Evolutionary conservation across 1,284 basidiomycete genomes (phyloP), one percentile per base, ranked within the genome.

Genomic region (Exobasidium rhododendri): DNA sequence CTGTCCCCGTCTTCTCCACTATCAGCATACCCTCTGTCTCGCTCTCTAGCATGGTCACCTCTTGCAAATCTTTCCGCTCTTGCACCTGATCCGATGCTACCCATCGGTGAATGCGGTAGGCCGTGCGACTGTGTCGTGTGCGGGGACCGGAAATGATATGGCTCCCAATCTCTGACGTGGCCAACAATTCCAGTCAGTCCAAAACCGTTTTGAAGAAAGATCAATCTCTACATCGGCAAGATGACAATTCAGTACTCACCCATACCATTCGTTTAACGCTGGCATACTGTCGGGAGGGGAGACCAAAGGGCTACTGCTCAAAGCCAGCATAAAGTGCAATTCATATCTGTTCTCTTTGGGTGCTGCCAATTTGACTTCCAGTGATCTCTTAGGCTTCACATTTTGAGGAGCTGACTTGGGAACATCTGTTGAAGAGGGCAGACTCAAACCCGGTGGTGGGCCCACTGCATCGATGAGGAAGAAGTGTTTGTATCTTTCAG

Each of bases 261-360:
- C 91, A 81, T 91, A 92, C 91, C 91, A 92, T 51, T 88, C 86
- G 81, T 87, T 90, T 59, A 92, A 82, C 47, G 85, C 81, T 55
- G 90, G 90, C 90, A 92, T 91, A 67, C 84, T 85, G 64, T 82
- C 77, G 4, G 91, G 91, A 50, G 83, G 82, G 62, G 84, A 83
- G 30, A 92, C 88, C 32, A 92, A 81, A n/a, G 88, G 86, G n/a
- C 90, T 91, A 65, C 85, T 85, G 67, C 85, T 85, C 32, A 91
- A 84, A 62, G 82, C 81, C 58, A 92, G 84, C 53, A 90, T 81
- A 11, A 51, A 22, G 10, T 17, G 7, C 17, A 40, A 40, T 40
- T 40, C 35, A 40, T 40, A 40, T 40, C 35, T 7, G 17, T 40
- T 40, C 7, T 7, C 35, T 40, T 40, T 40, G 17, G 35, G 35